phyloP scores from a whole-genome alignment of 225 moss, liverwort and hornwort species.

The Takakia lepidozioides region DNA sequence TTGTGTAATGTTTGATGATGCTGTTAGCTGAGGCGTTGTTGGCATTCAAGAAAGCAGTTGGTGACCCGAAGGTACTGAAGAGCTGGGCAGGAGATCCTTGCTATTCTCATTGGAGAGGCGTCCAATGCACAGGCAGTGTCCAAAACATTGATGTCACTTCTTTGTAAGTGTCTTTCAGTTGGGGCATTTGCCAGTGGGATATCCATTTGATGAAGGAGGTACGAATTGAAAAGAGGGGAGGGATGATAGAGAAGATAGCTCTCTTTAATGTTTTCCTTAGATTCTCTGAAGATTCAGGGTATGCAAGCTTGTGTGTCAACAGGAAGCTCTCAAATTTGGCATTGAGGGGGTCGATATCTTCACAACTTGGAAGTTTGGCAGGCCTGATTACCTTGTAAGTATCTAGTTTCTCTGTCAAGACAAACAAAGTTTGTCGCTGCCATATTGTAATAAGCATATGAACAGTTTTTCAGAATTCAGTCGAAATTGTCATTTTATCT shows the following conservation, averaged over 20 bases:
- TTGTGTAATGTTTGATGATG: neutral
- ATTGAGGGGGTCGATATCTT: slow-evolving; percentile 15
- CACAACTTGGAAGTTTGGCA: slow-evolving; percentile 20
- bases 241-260: neutral
- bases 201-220: neutral
- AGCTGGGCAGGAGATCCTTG: slow-evolving; percentile 39
- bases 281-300: neutral
- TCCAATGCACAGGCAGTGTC: slow-evolving; percentile 16
- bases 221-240: neutral
- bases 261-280: neutral
- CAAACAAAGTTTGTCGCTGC: no score
- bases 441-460: no score
- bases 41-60: slow-evolving; percentile 24
- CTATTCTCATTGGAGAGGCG: slow-evolving; percentile 22
- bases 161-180: slow-evolving; percentile 16
- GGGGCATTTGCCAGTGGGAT: neutral
- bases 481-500: neutral
- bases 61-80: slow-evolving; percentile 19
- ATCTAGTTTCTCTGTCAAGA: no score
- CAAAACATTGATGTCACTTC: slow-evolving; percentile 14
- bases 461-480: neutral
- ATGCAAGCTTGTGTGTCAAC: neutral
- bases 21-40: slow-evolving; percentile 21
- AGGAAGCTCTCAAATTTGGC: slow-evolving; percentile 22
- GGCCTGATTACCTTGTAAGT: slow-evolving; percentile 31